These are phyloP conservation scores for Pythium myriotylum DNA, from an alignment of 352 stramenopile genomes.

Conservation along the genomic window DNA sequence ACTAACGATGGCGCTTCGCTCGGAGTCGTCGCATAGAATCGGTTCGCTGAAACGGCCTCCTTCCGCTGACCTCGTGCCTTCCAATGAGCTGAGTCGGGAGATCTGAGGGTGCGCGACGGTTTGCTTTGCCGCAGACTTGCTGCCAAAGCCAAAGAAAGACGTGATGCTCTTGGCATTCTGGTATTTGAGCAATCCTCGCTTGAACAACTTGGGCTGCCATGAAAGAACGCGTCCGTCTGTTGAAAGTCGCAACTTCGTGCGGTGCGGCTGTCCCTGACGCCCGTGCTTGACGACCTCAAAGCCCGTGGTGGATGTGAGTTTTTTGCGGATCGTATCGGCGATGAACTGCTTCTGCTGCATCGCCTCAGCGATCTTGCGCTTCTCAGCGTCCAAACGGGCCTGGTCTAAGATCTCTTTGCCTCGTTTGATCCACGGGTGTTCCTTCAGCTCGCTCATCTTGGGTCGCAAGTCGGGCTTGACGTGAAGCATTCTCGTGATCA, in stretches of 20 bases:
- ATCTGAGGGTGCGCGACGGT: constrained; percentile 31
- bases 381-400: constrained; percentile 44
- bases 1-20: constrained; percentile 33
- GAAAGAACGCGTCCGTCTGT: constrained; percentile 66
- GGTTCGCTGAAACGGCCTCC: constrained; percentile 34
- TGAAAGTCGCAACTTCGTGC: constrained; percentile 75
- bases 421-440: constrained; percentile 65
- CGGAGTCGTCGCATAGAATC: constrained; percentile 23
- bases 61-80: constrained; percentile 17
- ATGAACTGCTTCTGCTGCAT: constrained; percentile 63
- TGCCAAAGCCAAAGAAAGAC: constrained; percentile 57
- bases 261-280: constrained; percentile 72
- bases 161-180: constrained; percentile 66
- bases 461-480: constrained; percentile 71
- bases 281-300: constrained; percentile 85
- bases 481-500: constrained; percentile 78
- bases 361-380: constrained; percentile 47
- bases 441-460: constrained; percentile 54
- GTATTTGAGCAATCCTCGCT: constrained; percentile 67
- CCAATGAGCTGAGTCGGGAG: constrained; percentile 34
- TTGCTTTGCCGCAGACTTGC: constrained; percentile 24
- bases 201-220: constrained; percentile 82
- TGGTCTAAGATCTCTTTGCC: constrained; percentile 54
- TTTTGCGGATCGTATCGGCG: constrained; percentile 67
- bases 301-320: constrained; percentile 63